Evolutionary conservation across 2,329 filamentous ascomycete species (phyloP), one percentile per base, ranked within the genome.

Genomic region (Magnaporthiopsis rhizophila): DNA sequence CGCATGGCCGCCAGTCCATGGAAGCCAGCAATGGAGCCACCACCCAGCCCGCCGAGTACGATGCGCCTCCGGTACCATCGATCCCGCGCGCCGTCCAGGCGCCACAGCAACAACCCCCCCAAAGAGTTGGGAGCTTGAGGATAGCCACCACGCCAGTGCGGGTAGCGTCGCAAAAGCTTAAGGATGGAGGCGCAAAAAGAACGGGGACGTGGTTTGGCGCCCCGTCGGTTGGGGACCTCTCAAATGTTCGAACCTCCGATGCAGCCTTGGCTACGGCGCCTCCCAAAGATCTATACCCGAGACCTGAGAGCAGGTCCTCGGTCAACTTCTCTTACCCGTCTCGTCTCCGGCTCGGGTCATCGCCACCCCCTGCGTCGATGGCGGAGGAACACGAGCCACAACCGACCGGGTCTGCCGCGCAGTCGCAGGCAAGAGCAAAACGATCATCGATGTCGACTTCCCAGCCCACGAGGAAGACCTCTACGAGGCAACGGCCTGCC

Each of bases 301-400:
- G 80, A 64, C 78, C 81, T 38, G 75, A 79, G 50, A 86, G 80
- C 67, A 78, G 81, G 62, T 74, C 76, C 12, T 82, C 83, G 2
- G 78, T 85, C 67, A 86, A 86, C 69, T 86, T 85, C 67, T 86
- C 84, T 3, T 86, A 86, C 68, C 84, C 84, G 28, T 79, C 79
- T 26, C 74, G 72, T 34, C 69, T 78, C 36, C 76, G 77, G 61
- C 70, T 77, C 36, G 77, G 77, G 30, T 80, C 79, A 28, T 21
- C 64, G 28, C 7, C 21, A 58, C 26, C 65, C 64, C 1, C 57
- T 63, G 2, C 65, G 5, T 65, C 63, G 13, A 62, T 62, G 5
- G 67, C 67, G 24, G 36, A 64, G 24, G 56, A 9, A n/a, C n/a
- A 57, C 11, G 61, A 30, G 59, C 63, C 64, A 56, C 30, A 32